Evolutionary conservation across 1,284 basidiomycete species (phyloP).

Genomic region (Golubevia sp.): DNA sequence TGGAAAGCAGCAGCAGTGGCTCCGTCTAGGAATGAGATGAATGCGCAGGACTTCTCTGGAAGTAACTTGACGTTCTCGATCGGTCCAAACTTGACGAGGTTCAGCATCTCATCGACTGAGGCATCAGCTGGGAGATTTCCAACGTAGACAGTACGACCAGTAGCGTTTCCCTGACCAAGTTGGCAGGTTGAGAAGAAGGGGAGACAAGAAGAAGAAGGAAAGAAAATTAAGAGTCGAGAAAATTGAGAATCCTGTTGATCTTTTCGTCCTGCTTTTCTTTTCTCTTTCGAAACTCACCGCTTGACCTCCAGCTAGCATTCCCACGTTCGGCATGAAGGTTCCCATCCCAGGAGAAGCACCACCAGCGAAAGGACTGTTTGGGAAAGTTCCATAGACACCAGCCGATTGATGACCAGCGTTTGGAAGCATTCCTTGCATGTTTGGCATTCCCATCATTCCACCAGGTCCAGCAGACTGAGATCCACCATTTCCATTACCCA

Average conservation of each 20-base stretch:
- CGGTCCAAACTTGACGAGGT: conserved; percentile 95
- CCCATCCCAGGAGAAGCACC: neutral
- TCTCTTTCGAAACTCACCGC: too few relatives aligned
- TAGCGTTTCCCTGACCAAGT: neutral
- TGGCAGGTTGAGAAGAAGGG: neutral
- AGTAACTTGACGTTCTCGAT: conserved; percentile 92
- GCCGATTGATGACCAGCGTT: neutral
- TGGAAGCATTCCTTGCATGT: too few relatives aligned
- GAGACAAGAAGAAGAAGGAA: neutral
- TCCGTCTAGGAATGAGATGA: conserved; percentile 78
- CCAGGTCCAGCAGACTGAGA: too few relatives aligned
- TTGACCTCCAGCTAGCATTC: neutral
- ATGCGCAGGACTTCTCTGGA: conserved; percentile 97
- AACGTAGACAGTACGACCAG: conserved; percentile 90
- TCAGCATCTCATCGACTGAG: conserved; percentile 94
- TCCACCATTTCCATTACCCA: too few relatives aligned
- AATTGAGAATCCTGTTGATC: too few relatives aligned
- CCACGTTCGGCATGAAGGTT: neutral
- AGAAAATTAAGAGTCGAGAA: too few relatives aligned
- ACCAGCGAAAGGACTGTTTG: neutral
- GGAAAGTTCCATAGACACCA: conserved; percentile 1
- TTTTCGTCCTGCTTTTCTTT: neutral
- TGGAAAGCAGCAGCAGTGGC: conserved; percentile 54
- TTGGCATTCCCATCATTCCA: too few relatives aligned
- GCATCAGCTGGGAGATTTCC: conserved; percentile 95